Percentiles rank a stretch among this genome's conserved stretches.
Conservation (phyloP, 208 protist species). For the Phytomonas francai region DNA sequence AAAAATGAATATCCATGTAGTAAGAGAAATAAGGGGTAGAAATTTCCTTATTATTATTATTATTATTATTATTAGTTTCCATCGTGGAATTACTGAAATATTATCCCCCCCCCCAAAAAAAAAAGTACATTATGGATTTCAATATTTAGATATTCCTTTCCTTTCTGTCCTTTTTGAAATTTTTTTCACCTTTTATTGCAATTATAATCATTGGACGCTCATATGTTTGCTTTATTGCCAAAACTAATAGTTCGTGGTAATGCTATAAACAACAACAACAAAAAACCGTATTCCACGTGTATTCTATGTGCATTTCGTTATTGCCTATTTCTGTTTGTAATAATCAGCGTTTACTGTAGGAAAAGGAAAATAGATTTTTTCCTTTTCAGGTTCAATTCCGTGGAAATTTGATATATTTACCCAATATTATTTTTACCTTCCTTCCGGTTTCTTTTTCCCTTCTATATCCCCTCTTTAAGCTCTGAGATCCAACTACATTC, state of each 20-base stretch:
- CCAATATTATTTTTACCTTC: not conserved
- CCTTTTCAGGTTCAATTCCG: no score
- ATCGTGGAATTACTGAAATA: no score
- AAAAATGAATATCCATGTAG: no score
- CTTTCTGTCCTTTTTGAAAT: conserved; percentile 12
- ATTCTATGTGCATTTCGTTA: not conserved
- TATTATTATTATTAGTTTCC: not conserved
- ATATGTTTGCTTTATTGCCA: no score
- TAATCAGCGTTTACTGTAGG: not conserved
- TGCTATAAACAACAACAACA: not conserved
- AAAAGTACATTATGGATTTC: no score
- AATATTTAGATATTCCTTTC: conserved; percentile 14
- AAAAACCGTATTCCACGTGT: not conserved
- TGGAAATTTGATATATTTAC: no score
- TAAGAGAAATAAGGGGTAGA: no score
- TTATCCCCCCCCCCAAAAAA: no score
- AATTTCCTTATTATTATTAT: no score
- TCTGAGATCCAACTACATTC: no score
- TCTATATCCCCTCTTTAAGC: conserved; percentile 3
- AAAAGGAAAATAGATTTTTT: no score
- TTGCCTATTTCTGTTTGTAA: conserved; percentile 3
- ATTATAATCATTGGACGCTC: not conserved
- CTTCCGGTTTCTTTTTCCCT: conserved; percentile 7
- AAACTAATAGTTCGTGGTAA: no score
- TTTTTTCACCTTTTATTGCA: not conserved